phyloP scores from a whole-genome alignment of 2,329 filamentous ascomycete genomes.

The Fusarium udum region DNA sequence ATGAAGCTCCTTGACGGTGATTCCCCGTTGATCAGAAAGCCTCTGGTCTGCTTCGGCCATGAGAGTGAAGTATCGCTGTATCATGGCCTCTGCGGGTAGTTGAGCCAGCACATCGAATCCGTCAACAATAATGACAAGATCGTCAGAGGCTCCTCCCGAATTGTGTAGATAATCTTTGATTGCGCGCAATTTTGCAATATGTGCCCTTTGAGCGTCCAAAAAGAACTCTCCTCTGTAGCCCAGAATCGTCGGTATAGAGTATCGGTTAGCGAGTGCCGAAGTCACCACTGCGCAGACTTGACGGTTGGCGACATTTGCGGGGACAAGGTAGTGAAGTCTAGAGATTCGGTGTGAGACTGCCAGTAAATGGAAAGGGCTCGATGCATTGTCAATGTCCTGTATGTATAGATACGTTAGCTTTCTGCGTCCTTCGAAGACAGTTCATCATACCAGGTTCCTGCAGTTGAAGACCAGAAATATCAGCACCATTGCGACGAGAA shows the following conservation, averaged over 20 bases:
- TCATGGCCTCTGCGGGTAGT: constrained; percentile 34
- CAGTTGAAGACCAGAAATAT: constrained; percentile 10
- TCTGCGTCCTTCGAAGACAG: accelerated
- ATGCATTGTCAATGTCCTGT: not conserved
- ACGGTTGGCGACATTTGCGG: constrained; percentile 16
- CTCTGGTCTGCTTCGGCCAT: constrained; percentile 22
- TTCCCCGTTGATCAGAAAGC: constrained; percentile 32
- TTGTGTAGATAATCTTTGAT: constrained; percentile 29
- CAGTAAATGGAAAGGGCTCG: not conserved
- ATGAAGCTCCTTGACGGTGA: constrained; percentile 29
- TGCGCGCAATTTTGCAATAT: constrained; percentile 34
- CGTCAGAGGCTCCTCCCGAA: constrained; percentile 6
- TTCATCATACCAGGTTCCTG: not conserved
- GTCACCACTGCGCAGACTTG: constrained; percentile 31
- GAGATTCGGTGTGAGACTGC: constrained; percentile 1
- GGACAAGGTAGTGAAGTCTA: constrained; percentile 36
- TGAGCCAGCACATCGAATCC: constrained; percentile 40
- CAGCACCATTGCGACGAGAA: not conserved
- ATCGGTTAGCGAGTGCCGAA: constrained; percentile 38
- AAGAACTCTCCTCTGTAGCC: constrained; percentile 34
- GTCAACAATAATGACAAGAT: constrained; percentile 38
- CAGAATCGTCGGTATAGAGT: constrained; percentile 30
- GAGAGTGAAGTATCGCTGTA: constrained; percentile 36
- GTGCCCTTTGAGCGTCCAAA: constrained; percentile 25
- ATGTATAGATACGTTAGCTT: not conserved